A percentile compares a stretch with the other conserved stretches of the same genome.
Evolutionary conservation across 2,329 filamentous ascomycete species (phyloP).

Genomic region (Microsporum ferrugineum): DNA sequence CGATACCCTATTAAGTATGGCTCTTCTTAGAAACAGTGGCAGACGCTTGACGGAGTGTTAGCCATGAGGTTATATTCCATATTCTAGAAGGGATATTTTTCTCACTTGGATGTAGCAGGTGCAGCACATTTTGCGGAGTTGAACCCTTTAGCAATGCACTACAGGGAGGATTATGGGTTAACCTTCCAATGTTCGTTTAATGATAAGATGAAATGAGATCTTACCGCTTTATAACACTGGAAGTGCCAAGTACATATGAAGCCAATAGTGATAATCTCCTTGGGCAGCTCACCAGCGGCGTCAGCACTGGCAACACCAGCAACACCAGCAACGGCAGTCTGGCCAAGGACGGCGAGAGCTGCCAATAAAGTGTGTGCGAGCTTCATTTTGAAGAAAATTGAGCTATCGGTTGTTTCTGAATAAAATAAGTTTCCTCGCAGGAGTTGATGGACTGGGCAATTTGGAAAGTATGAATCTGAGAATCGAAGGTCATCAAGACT

Average conservation of each 20-base stretch:
- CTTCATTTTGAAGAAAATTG: not conserved
- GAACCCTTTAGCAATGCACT: not conserved
- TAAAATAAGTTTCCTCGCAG: not conserved
- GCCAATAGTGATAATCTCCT: not conserved
- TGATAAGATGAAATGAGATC: not conserved
- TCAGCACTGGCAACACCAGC: not conserved
- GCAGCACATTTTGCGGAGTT: not conserved
- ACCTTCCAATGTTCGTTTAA: too few relatives aligned
- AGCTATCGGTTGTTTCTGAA: not conserved
- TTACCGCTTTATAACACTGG: not conserved
- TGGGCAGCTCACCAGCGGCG: not conserved
- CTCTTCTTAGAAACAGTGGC: not conserved
- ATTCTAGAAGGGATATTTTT: not conserved
- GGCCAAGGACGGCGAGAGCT: not conserved
- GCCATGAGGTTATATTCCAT: not conserved
- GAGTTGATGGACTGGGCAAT: not conserved
- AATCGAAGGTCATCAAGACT: not conserved
- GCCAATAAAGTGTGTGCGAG: not conserved
- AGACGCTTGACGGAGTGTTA: not conserved
- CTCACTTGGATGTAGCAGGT: not conserved
- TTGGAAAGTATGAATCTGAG: not conserved
- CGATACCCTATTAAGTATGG: not conserved
- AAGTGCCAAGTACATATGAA: not conserved
- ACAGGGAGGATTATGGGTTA: not conserved
- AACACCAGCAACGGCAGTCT: slow-evolving; percentile 1